A percentile compares a stretch with the other conserved stretches of the same genome.
phyloP scores from a whole-genome alignment of 768 basidiomycete species.

The Trametes cinnabarina region DNA sequence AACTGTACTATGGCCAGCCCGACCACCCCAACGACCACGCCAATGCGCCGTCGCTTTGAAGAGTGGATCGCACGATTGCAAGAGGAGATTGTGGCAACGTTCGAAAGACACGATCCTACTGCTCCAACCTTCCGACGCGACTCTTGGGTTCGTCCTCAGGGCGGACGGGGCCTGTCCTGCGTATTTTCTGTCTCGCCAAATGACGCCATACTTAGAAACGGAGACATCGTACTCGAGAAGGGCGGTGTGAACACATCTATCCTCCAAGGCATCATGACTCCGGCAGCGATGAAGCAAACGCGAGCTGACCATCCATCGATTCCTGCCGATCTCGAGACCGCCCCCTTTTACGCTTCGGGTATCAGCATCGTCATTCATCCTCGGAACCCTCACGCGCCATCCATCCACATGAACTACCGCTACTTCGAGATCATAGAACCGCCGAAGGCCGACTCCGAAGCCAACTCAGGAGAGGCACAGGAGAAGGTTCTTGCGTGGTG shows the following conservation, averaged over 20 bases:
- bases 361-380: conserved; percentile 94
- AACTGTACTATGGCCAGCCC: too few species aligned
- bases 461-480: conserved; percentile 24
- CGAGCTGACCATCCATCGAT: conserved; percentile 83
- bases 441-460: conserved; percentile 17
- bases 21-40: too few species aligned
- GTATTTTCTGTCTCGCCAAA: conserved; percentile 59
- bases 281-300: conserved; percentile 91
- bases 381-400: conserved; percentile 88
- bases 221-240: conserved; percentile 76
- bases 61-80: conserved; percentile 76
- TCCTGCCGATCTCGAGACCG: conserved; percentile 43
- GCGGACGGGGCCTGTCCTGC: conserved; percentile 80
- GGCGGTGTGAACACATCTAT: conserved; percentile 94
- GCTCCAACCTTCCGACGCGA: conserved; percentile 80
- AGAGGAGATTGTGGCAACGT: conserved; percentile 66
- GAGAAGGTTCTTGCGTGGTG: conserved; percentile 84
- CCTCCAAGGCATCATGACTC: conserved; percentile 85
- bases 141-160: conserved; percentile 67
- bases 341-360: conserved; percentile 92
- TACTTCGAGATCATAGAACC: conserved; percentile 90
- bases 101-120: conserved; percentile 77
- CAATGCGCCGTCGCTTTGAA: conserved; percentile 80
- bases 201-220: conserved; percentile 31
- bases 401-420: conserved; percentile 93